Evolutionary conservation across 352 stramenopile genomes (phyloP), one percentile per base, ranked within the genome.

Genomic region (Phytophthora pseudosyringae): DNA sequence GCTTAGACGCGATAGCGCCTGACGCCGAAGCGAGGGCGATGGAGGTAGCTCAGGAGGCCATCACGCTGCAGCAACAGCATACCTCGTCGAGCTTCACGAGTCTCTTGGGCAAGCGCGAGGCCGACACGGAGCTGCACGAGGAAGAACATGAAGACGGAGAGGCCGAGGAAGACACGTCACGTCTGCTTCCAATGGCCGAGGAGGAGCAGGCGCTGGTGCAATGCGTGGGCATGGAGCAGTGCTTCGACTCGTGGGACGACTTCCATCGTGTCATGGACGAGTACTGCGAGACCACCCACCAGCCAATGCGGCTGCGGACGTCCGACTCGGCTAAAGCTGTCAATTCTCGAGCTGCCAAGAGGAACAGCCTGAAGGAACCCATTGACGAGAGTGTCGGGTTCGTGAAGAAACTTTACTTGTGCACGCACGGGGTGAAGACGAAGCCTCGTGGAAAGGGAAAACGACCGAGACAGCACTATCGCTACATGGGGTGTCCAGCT

Each of bases 341-440:
- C 5, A 94, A 94, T 52, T 86, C 67, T 32, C 77, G 86, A 33
- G 83, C 83, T 11, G 86, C 86, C n/a, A 92, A 92, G 68, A 77
- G 86, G 31, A 94, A 94, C 69, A 94, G 86, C 29, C 49, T 89
- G 43, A 94, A 94, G 58, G 81, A 90, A 49, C 86, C 86, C n/a
- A 92, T 94, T 71, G 86, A 94, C 55, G 86, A 94, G 59, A 91
- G 80, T 52, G 74, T 94, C 18, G 86, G 86, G 8, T 94, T 94
- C 46, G 86, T 94, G 16, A 94, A 94, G 69, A 94, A 94, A 44
- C 73, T 94, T 3, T 94, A 94, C 36, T 67, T 92, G 53, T 94
- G 86, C 67, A 94, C 86, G 31, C 86, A 94, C 32, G 86, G 86
- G 38, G 86, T 94, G 25, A 94, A 94, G 66, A 90, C 86, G 28